Percentiles rank a stretch among this genome's conserved stretches.
These are phyloP conservation scores for Aphanomyces stellatus DNA, from an alignment of 352 stramenopile genomes.

Conservation along the genomic window DNA sequence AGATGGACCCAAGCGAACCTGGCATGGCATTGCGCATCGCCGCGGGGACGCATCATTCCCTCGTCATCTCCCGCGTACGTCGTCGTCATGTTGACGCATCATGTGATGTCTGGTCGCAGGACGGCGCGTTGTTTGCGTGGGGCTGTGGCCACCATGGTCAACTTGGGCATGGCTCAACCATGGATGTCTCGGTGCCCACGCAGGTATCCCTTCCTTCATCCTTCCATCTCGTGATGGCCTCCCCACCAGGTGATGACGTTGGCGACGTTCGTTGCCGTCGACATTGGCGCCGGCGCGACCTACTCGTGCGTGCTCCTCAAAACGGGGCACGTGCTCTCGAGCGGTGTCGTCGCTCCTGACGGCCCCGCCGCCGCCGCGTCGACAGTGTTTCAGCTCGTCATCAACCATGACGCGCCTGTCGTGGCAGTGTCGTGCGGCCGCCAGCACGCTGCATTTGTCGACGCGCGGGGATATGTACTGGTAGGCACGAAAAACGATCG, in stretches of 20 bases:
- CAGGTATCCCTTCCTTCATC: constrained; percentile 25
- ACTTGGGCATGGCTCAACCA: constrained; percentile 50
- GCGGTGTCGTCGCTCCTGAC: background rate
- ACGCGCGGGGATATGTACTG: background rate
- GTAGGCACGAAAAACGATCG: too few species aligned
- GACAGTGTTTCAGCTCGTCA: background rate
- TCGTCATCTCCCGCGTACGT: constrained; percentile 32
- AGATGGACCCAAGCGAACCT: background rate
- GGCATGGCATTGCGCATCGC: constrained; percentile 31
- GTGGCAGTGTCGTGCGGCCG: background rate
- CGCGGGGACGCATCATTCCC: constrained; percentile 53
- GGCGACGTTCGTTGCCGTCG: constrained; percentile 21
- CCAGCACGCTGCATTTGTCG: background rate
- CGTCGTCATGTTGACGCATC: background rate
- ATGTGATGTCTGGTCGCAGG: constrained; percentile 10
- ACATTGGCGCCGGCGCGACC: constrained; percentile 20
- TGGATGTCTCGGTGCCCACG: constrained; percentile 47
- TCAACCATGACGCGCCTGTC: background rate
- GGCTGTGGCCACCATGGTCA: constrained; percentile 53
- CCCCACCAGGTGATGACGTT: constrained; percentile 37
- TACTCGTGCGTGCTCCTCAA: constrained; percentile 27
- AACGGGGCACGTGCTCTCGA: background rate
- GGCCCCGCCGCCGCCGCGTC: background rate
- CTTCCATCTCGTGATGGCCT: too few species aligned
- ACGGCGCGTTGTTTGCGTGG: constrained; percentile 58